These are phyloP conservation scores for Amphichorda felina DNA, from an alignment of 2,329 filamentous ascomycete genomes.

Conservation along the genomic window DNA sequence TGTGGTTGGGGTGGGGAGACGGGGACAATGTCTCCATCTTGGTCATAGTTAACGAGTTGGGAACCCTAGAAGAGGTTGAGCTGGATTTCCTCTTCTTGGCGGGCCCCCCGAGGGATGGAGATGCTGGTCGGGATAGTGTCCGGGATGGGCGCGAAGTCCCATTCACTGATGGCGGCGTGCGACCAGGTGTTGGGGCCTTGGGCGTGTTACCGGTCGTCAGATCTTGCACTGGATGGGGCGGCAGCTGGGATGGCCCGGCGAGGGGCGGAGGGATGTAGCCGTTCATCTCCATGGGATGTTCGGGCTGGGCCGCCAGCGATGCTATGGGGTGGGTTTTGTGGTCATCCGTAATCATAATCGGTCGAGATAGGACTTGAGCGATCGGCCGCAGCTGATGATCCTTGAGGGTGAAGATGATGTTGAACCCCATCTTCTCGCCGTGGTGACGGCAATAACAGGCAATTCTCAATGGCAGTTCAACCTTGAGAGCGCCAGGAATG, in stretches of 20 bases:
- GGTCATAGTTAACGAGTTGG: slow-evolving; percentile 70
- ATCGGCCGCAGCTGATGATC: slow-evolving; percentile 66
- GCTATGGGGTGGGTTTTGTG: slow-evolving; percentile 66
- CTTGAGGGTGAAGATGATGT: slow-evolving; percentile 89
- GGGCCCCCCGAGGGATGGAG: slow-evolving; percentile 54
- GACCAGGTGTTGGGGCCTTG: background rate
- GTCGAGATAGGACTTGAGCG: slow-evolving; percentile 73
- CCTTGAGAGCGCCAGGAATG: slow-evolving; percentile 48
- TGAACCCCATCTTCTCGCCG: slow-evolving; percentile 82
- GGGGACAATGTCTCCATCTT: slow-evolving; percentile 51
- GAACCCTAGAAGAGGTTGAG: slow-evolving; percentile 51
- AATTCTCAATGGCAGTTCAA: slow-evolving; percentile 87
- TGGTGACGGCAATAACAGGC: slow-evolving; percentile 96
- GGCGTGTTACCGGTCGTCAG: background rate
- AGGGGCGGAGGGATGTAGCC: background rate
- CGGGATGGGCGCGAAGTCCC: background rate
- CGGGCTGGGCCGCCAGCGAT: slow-evolving; percentile 12
- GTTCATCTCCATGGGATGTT: background rate
- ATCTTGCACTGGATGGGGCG: background rate
- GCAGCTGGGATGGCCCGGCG: background rate
- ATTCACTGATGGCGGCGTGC: background rate
- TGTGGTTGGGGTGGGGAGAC: background rate
- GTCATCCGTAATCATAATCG: slow-evolving; percentile 96
- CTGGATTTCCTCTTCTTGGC: slow-evolving; percentile 78
- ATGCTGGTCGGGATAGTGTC: slow-evolving; percentile 57